Percentiles rank a stretch among this genome's conserved stretches.
phyloP scores from a whole-genome alignment of 768 basidiomycete species.

The Trametes coccinea region DNA sequence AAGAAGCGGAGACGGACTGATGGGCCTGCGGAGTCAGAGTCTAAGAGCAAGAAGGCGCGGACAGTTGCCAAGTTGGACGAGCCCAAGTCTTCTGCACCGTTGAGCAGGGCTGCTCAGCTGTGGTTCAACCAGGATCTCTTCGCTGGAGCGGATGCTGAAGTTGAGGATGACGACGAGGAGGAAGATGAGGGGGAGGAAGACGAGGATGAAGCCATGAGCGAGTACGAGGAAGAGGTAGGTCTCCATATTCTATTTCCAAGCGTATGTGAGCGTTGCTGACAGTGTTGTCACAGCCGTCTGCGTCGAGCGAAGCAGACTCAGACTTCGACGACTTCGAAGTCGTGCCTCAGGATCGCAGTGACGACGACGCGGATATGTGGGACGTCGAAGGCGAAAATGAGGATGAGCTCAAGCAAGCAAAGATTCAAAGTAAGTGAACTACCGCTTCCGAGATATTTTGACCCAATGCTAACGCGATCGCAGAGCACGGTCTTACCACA shows the following conservation, averaged over 20 bases:
- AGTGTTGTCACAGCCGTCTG: neutral
- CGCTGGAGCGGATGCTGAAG: constrained; percentile 54
- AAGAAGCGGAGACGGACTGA: constrained; percentile 46
- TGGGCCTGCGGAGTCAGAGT: constrained; percentile 16
- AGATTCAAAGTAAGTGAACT: constrained; percentile 59
- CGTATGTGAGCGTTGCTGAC: neutral
- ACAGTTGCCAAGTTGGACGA: constrained; percentile 51
- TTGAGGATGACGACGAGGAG: constrained; percentile 41
- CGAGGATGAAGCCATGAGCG: constrained; percentile 31
- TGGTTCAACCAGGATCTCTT: constrained; percentile 98
- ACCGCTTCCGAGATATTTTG: too few relatives aligned
- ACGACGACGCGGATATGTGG: constrained; percentile 72
- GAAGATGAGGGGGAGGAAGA: constrained; percentile 38
- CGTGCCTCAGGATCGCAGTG: constrained; percentile 59
- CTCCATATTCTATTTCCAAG: neutral
- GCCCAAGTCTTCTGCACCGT: constrained; percentile 34
- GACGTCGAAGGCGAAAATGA: constrained; percentile 77
- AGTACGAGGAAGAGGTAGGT: constrained; percentile 17
- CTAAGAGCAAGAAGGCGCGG: constrained; percentile 50
- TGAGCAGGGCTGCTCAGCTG: constrained; percentile 66
- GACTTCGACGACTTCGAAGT: constrained; percentile 69
- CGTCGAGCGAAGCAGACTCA: constrained; percentile 39
- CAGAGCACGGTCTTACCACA: constrained; percentile 82
- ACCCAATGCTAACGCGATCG: neutral
- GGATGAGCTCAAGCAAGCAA: constrained; percentile 63